phyloP scores from a whole-genome alignment of 2,329 filamentous ascomycete genomes.

The Colletotrichum agaves region DNA sequence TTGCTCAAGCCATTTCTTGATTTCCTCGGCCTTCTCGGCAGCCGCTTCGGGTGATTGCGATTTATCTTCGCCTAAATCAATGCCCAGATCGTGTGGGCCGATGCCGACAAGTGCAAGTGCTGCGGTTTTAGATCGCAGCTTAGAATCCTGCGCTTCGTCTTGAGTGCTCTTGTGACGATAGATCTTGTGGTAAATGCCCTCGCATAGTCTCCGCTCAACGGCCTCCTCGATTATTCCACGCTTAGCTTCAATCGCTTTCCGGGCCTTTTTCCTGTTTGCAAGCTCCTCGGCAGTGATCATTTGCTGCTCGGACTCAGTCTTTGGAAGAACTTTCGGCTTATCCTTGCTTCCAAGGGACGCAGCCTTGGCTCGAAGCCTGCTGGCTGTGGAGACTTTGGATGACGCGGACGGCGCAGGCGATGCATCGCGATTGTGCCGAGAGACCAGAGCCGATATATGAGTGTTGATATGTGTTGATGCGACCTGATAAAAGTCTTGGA shows the following conservation, averaged over 20 bases:
- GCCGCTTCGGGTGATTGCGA: conserved; percentile 67
- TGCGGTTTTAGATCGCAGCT: conserved; percentile 92
- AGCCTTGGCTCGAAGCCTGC: conserved; percentile 66
- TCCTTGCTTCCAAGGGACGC: conserved; percentile 65
- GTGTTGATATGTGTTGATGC: conserved; percentile 86
- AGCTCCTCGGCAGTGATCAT: conserved; percentile 93
- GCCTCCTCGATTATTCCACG: conserved; percentile 85
- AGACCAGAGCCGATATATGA: conserved; percentile 84
- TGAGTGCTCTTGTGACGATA: conserved; percentile 92
- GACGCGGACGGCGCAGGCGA: conserved; percentile 66
- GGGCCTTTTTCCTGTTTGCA: conserved; percentile 79
- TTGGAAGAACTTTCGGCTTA: conserved; percentile 55
- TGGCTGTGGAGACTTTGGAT: conserved; percentile 66
- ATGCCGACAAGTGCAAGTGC: conserved; percentile 93
- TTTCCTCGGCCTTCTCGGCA: conserved; percentile 71
- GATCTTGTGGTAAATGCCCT: conserved; percentile 86
- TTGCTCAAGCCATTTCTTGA: conserved; percentile 76
- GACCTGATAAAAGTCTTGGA: conserved; percentile 91
- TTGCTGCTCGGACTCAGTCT: conserved; percentile 71
- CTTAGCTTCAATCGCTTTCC: conserved; percentile 83
- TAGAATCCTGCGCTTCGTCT: conserved; percentile 95
- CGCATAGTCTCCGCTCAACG: conserved; percentile 86
- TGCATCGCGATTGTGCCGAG: conserved; percentile 75
- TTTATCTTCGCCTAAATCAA: conserved; percentile 72
- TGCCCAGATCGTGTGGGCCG: conserved; percentile 83